These are phyloP conservation scores for Strigomonas culicis DNA, from an alignment of 208 protist species.

Conservation along the genomic window DNA sequence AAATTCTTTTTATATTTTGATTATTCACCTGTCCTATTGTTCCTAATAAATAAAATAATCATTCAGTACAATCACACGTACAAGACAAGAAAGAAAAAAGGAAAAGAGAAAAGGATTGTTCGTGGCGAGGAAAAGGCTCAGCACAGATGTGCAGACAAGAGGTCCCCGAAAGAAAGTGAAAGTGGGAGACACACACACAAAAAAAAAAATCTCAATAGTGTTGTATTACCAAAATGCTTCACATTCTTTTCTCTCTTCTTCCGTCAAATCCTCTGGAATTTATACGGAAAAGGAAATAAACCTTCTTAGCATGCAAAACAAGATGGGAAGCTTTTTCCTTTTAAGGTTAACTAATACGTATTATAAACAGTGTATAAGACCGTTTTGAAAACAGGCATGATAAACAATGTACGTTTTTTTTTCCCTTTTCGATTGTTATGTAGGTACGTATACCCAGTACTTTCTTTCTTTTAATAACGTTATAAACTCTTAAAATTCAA, in stretches of 20 bases:
- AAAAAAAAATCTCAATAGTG: background rate
- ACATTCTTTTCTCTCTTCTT: background rate
- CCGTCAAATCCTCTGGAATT: too few relatives aligned
- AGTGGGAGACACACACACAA: background rate
- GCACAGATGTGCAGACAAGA: background rate
- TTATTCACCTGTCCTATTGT: too few relatives aligned
- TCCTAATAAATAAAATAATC: background rate
- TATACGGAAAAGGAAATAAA: too few relatives aligned
- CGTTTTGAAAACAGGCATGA: too few relatives aligned
- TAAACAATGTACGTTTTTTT: too few relatives aligned
- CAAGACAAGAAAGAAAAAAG: background rate
- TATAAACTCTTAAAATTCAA: constrained; percentile 2
- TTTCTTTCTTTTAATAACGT: background rate
- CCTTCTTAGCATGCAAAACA: too few relatives aligned
- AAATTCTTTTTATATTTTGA: background rate
- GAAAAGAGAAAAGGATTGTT: background rate
- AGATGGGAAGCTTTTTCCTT: too few relatives aligned
- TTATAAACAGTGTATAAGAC: too few relatives aligned
- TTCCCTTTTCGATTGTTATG: too few relatives aligned
- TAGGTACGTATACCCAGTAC: too few relatives aligned
- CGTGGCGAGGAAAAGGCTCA: too few relatives aligned
- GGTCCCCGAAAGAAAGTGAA: background rate
- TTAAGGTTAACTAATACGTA: too few relatives aligned
- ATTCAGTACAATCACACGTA: background rate
- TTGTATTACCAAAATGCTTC: background rate